Percentiles rank a stretch among this genome's conserved stretches.
phyloP scores from a whole-genome alignment of 306 rosid species.

The Malus sylvestris region DNA sequence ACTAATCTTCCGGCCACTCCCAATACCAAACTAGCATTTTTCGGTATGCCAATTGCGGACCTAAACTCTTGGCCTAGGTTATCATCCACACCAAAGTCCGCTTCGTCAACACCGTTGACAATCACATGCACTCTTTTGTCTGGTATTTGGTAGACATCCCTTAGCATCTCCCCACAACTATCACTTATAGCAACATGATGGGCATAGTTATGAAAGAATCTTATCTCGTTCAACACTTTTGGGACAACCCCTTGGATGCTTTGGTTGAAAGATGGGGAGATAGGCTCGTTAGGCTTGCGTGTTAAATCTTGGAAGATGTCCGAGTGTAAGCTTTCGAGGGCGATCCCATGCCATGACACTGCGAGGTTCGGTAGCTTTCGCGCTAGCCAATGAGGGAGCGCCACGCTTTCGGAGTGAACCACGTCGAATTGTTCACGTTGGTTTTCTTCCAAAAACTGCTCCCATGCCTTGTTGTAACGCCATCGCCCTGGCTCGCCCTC shows the following conservation, averaged over 20 bases:
- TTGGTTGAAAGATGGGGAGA: conserved; percentile 50
- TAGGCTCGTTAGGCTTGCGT: conserved; percentile 43
- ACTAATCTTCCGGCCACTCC: conserved; percentile 96
- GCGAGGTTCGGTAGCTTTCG: conserved; percentile 61
- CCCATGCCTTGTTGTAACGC: conserved; percentile 94
- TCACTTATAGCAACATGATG: conserved; percentile 92
- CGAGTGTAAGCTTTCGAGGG: conserved; percentile 84
- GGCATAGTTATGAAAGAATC: conserved; percentile 71
- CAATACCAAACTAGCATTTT: conserved; percentile 59
- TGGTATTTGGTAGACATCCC: conserved; percentile 85
- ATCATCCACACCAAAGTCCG: conserved; percentile 43
- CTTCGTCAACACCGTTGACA: conserved; percentile 75
- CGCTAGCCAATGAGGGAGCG: conserved; percentile 82
- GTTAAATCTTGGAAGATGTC: conserved; percentile 71
- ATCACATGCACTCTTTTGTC: conserved; percentile 75
- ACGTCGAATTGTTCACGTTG: conserved; percentile 54
- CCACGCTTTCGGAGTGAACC: conserved; percentile 92
- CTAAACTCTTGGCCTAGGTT: conserved; percentile 48
- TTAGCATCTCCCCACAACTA: conserved; percentile 86
- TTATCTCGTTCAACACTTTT: conserved; percentile 70
- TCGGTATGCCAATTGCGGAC: conserved; percentile 51
- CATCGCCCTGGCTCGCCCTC: conserved; percentile 84
- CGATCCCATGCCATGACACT: conserved; percentile 97
- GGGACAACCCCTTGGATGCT: conserved; percentile 70
- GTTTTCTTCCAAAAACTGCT: conserved; percentile 59